Evolutionary conservation across 2,329 filamentous ascomycete genomes (phyloP), one percentile per base, ranked within the genome.

Genomic region (Neofusicoccum umdonicola): DNA sequence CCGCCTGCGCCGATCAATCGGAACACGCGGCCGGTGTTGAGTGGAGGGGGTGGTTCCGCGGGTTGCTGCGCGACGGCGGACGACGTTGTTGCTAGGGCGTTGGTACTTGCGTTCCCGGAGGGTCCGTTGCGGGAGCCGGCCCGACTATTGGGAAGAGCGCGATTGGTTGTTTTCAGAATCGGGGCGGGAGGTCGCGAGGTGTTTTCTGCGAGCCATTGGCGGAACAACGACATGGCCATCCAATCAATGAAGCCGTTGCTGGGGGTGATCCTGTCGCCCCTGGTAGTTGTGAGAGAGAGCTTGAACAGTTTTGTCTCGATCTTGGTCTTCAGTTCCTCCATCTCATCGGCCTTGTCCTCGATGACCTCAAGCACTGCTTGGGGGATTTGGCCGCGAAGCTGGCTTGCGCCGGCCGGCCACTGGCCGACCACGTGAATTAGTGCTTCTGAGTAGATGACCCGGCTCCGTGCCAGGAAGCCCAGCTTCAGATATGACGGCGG

Each of bases 361-460:
- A 97, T 96, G 41, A 97, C 84, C 69, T 97, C 93, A 9, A 97
- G 82, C 0, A 97, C 92, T 45, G 96, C 83, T 35, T 89, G 83
- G 66, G 86, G 84, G 4, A 62, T 47, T 31, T 62, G 57, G 39
- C 64, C 64, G 65, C 91, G 88, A 41, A 97, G 85, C 70, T 91
- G 91, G 31, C 90, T 86, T 70, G 93, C 87, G 15, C 90, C 92
- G 0, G 87, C 82, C 0, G 94, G 93, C 94, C 94, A 98, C 75
- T 96, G 92, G 3, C 94, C 94, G 0, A 97, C 93, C 0, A 97
- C 92, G 72, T 98, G 94, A 61, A 97, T 91, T 56, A 98, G 83
- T 0, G 93, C 92, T 80, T 98, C 84, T 34, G 79, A 79, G 74
- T 94, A 90, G 66, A 90, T 86, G 47, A 93, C 88, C 69, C 90